Evolutionary conservation across 345 rosid genomes (phyloP), one percentile per base, ranked within the genome.

Genomic region (Combretum micranthum): DNA sequence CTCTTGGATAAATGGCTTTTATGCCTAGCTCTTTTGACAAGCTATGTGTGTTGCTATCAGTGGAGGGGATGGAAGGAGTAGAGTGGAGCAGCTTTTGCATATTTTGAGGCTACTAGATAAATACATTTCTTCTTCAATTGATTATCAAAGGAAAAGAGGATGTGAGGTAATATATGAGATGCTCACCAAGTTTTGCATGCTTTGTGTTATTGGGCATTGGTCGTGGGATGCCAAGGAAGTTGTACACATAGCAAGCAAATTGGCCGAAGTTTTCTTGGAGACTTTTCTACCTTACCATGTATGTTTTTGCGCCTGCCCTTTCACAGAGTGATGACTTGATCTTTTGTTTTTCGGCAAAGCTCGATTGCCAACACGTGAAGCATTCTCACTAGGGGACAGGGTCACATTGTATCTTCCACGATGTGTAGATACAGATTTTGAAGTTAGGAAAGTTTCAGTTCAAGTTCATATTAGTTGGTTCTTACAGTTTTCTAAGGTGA

Each of bases 1-100:
- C 53, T 20, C 45, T 20, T 49, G 16, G 18, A 23, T 43, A 60
- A 15, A 37, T 51, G n/a, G 47, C 20, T 53, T 42, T 20, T 52
- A 42, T 55, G 50, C 46, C 42, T 46, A 26, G 51, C 43, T 53
- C 46, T 52, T 37, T 63, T 54, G 42, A 61, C 57, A 37, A 7
- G 15, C 22, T 44, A 49, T 61, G 19, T 66, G 52, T 77, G 55
- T 61, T 67, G 69, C 55, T 66, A 66, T 61, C 73, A 92, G 98
- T 73, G 98, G 98, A 75, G 98, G 84, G 82, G 98, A 92, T 78
- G 98, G 98, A 62, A 75, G 96, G 82, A 92, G 95, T 72, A 77
- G 98, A 68, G 93, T 95, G 2, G 98, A 92, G 83, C 98, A 92
- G 72, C 86, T 92, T 46, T 65, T 88, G 77, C 98, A 92, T 75